These are phyloP conservation scores for Tubosaeta brunneosetosa DNA, from an alignment of 768 basidiomycete genomes.

Conservation along the genomic window DNA sequence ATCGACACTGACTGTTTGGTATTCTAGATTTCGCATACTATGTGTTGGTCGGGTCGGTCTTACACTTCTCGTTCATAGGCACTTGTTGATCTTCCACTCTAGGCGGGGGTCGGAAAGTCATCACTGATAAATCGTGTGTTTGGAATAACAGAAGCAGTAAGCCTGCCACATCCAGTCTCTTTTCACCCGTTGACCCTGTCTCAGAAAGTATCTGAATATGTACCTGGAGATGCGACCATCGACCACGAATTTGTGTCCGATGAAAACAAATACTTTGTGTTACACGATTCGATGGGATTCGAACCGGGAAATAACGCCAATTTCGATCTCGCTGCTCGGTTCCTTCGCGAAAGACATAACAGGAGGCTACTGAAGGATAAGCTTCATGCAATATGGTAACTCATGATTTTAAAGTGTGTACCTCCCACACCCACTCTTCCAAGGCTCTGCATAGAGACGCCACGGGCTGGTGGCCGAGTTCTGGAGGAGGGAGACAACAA, in stretches of 20 bases:
- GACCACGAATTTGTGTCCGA: slow-evolving; percentile 6
- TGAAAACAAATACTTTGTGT: slow-evolving; percentile 3
- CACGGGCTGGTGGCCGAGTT: slow-evolving; percentile 5
- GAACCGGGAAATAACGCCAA: slow-evolving; percentile 1
- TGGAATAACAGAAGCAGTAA: background rate
- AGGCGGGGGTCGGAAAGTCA: background rate
- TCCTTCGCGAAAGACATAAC: background rate
- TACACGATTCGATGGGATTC: slow-evolving; percentile 6
- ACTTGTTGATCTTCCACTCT: background rate
- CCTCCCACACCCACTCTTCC: background rate
- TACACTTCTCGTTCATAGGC: background rate
- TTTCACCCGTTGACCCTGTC: background rate
- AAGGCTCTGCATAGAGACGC: slow-evolving; percentile 8
- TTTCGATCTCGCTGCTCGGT: background rate
- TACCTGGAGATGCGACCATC: slow-evolving; percentile 2
- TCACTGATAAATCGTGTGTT: background rate
- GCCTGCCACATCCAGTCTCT: background rate
- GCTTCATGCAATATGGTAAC: slow-evolving; percentile 5
- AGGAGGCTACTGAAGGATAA: background rate
- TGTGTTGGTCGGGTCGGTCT: background rate
- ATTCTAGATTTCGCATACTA: background rate
- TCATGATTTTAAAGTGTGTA: background rate
- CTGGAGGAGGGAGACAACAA: slow-evolving; percentile 6
- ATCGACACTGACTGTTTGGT: no score
- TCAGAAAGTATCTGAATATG: background rate